Base-by-base conservation (phyloP, 2,329 filamentous ascomycete species). In the Teratosphaeria viscida region DNA sequence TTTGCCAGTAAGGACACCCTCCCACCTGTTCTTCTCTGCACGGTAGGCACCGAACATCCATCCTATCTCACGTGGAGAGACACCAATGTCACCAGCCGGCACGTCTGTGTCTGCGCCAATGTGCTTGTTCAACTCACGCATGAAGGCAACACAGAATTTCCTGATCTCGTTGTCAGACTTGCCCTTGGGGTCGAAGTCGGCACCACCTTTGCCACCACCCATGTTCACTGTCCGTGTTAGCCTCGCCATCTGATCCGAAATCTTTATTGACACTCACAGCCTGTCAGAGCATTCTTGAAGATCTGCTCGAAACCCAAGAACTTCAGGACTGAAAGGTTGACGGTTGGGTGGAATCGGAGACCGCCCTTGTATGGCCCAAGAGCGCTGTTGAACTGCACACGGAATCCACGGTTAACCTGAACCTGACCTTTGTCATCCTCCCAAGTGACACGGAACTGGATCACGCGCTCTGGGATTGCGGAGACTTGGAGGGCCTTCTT, bases 231-330 rank as follows among this genome's bases (percentile, higher is more conserved):
- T 34, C 32, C 14, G n/a, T n/a, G 43, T 49, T 23, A 49, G 19
- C 19, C n/a, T 47, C 29, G 53, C 57, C 55, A 16, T 14, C 23
- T 29, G 32, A 23, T 60, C 27, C 16, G 7, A 12, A 54, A n/a
- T 35, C 23, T 32, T 16, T 27, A 32, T 35, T 14, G 7, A 27
- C 19, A 59, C 89, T 81, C 81, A 92, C 88, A 79, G 73, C 94
- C 94, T 63, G 94, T 97, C 68, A 97, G 81, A 67, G 94, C 94
- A 89, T 97, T 97, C 85, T 97, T 97, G 84, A 97, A 97, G 79
- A 92, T 95, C 81, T 97, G 94, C 85, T 99, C 94, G 72, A 97
- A 97, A 66, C 92, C 94, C 73, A 99, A 84, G 81, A 97, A 97
- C 82, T 99, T 99, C 71, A 99, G 85, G 72, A 84, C 81, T 60